A percentile compares a stretch with the other conserved stretches of the same genome.
These are phyloP conservation scores for Oryza officinalis DNA, from an alignment of 176 grass and related monocot genomes.

Conservation along the genomic window DNA sequence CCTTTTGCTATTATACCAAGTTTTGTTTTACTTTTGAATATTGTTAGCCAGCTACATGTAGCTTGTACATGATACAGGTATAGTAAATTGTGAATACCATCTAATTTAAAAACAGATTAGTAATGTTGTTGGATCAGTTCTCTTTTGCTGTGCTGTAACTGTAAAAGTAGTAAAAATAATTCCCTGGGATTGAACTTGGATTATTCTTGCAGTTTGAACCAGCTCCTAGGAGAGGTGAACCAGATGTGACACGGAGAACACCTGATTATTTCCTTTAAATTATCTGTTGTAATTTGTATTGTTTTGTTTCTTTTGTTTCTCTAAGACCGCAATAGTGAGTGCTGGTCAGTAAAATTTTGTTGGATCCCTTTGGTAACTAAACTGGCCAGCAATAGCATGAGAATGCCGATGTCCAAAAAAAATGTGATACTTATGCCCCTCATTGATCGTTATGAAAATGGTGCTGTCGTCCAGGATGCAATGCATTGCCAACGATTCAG, in stretches of 20 bases:
- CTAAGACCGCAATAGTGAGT: slow-evolving; percentile 28
- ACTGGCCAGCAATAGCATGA: slow-evolving; percentile 10
- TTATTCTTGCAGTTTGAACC: slow-evolving; percentile 58
- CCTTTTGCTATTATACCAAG: neutral
- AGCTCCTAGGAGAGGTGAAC: slow-evolving; percentile 79
- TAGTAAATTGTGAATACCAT: neutral
- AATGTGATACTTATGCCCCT: neutral
- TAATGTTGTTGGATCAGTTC: neutral
- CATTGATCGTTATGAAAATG: neutral
- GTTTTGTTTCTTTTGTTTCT: neutral
- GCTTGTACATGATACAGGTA: neutral
- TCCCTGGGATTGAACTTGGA: neutral
- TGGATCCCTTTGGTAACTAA: slow-evolving; percentile 3
- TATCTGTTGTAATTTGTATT: neutral
- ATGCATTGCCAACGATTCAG: neutral
- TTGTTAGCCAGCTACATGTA: neutral
- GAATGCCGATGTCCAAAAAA: neutral
- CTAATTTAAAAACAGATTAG: neutral
- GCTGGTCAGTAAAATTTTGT: slow-evolving; percentile 41
- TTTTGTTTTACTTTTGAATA: neutral
- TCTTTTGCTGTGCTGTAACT: neutral
- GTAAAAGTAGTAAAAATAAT: neutral
- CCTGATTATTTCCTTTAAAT: slow-evolving; percentile 81
- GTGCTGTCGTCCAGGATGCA: neutral
- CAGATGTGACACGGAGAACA: slow-evolving; percentile 75